Conservation (phyloP, 2,329 filamentous ascomycete species). For the Trichoderma sp. region DNA sequence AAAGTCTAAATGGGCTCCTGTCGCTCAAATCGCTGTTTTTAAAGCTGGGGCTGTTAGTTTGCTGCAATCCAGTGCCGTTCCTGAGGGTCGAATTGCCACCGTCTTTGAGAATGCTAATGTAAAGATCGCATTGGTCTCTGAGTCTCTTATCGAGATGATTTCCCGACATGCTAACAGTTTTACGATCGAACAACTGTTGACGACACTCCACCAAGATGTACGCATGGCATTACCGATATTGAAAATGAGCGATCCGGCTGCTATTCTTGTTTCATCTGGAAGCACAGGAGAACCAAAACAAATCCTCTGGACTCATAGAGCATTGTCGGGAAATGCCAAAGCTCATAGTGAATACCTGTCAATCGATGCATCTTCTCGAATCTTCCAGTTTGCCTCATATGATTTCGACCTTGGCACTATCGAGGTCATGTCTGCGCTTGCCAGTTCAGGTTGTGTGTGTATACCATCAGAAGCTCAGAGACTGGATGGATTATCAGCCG, state of each 20-base stretch:
- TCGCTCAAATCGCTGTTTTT: constrained; percentile 1
- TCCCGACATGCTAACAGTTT: background rate
- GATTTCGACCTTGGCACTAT: constrained; percentile 13
- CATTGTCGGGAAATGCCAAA: background rate
- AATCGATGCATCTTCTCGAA: background rate
- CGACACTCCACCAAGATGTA: background rate
- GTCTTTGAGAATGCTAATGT: constrained; percentile 1
- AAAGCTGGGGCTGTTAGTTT: constrained; percentile 11
- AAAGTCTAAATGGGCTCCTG: constrained; percentile 7
- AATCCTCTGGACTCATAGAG: constrained; percentile 10
- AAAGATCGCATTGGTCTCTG: constrained; percentile 1
- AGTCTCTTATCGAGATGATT: background rate
- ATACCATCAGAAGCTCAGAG: constrained; percentile 13
- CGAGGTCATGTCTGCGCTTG: constrained; percentile 2
- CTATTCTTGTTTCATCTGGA: constrained; percentile 13
- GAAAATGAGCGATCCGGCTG: constrained; percentile 5
- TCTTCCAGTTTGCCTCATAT: constrained; percentile 18
- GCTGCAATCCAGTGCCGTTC: constrained; percentile 1
- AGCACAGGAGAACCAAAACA: constrained; percentile 19
- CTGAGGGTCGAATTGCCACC: background rate
- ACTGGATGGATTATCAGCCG: background rate
- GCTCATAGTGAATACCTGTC: background rate
- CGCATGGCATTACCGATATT: background rate
- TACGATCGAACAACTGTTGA: background rate
- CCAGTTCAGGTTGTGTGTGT: background rate